These are phyloP conservation scores for Casuarina glauca DNA, from an alignment of 306 rosid genomes.

Conservation along the genomic window DNA sequence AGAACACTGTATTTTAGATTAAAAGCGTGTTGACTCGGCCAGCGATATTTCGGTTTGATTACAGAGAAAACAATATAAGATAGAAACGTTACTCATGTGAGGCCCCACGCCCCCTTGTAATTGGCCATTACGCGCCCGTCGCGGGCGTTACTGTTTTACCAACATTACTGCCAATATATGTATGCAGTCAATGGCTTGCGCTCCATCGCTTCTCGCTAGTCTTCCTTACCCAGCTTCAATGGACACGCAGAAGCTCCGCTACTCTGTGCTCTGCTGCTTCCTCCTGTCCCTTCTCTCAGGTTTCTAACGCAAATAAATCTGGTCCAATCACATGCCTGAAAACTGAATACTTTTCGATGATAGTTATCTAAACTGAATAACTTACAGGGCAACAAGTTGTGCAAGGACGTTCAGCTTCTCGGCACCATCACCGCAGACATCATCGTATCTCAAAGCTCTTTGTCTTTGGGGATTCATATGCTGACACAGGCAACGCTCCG, in stretches of 20 bases:
- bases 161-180: too few species aligned
- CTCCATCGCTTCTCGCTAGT: background rate
- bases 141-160: too few species aligned
- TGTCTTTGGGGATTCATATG: slow-evolving; percentile 61
- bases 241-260: slow-evolving; percentile 17
- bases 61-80: too few species aligned
- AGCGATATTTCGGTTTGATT: too few species aligned
- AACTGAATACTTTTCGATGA: background rate
- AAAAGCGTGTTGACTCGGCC: too few species aligned
- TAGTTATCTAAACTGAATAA: background rate
- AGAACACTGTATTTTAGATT: too few species aligned
- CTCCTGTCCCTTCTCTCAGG: too few species aligned
- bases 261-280: too few species aligned
- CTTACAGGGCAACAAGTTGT: slow-evolving; percentile 16
- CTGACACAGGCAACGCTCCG: slow-evolving; percentile 48
- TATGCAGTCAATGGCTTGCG: too few species aligned
- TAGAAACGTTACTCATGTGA: too few species aligned
- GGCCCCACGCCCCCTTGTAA: too few species aligned
- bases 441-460: slow-evolving; percentile 33
- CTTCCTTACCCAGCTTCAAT: background rate
- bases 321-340: background rate
- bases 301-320: background rate
- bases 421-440: slow-evolving; percentile 14
- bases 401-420: slow-evolving; percentile 5
- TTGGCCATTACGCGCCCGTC: too few species aligned